Evolutionary conservation across 495 filamentous ascomycete genomes (phyloP), one percentile per base, ranked within the genome.

Genomic region (Letharia columbiana): DNA sequence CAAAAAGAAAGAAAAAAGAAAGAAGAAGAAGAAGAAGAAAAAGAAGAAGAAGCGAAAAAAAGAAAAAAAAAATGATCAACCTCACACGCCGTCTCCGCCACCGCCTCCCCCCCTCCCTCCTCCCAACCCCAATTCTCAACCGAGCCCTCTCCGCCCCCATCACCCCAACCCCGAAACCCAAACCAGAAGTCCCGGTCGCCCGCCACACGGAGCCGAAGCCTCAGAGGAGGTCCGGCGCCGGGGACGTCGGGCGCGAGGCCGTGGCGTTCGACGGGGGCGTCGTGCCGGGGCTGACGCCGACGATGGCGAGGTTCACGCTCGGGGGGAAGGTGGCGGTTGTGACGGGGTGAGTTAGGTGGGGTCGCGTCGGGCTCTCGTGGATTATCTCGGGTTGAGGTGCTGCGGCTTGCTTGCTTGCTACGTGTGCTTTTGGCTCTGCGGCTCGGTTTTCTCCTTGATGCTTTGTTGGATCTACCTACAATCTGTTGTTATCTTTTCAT

Each of bases 311-410:
- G 31, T 96, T 94, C 75, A 90, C 88, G 1, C 79, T 96, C 33
- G 87, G 92, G 73, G 87, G 83, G 23, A 89, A 86, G 70, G 89
- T 92, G 17, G 89, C 81, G 17, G 79, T 96, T 10, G 87, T 96
- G 8, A 96, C 91, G 15, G 91, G 91, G 71, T 72, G 62, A 61
- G 71, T 28, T 49, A 49, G 5, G 8, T 42, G 10, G 2, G 6
- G 66, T 5, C 12, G 18, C 2, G 7, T 9, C 11, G 28, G 37
- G 2, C 12, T 7, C 39, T 18, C 31, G 35, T 47, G 31, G 23
- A 2, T 54, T 20, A 40, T 35, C 4, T n/a, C 10, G 20, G 6
- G 12, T 39, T 8, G 4, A 8, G 8, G 37, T 39, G 37, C 37
- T 1, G 37, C 37, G 1, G 37, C 8, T 3, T 58, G 61, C 8